phyloP scores from a whole-genome alignment of 1,284 basidiomycete genomes.

The Afroboletus lepidellus region DNA sequence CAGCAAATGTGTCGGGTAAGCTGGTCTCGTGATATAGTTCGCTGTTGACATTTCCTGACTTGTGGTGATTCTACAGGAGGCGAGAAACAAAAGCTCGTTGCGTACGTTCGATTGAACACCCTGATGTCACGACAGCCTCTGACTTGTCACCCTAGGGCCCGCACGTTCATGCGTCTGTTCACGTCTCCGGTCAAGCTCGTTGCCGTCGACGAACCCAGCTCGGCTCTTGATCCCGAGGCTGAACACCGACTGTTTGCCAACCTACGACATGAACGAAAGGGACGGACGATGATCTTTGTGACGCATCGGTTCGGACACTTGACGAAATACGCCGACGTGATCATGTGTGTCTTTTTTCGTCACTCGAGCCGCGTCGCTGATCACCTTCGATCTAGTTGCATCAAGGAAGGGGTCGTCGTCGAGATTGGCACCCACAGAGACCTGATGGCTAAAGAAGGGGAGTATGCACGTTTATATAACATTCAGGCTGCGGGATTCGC shows the following conservation, averaged over 20 bases:
- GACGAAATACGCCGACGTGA: constrained; percentile 60
- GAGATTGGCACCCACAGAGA: constrained; percentile 55
- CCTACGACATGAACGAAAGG: constrained; percentile 47
- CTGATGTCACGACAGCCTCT: background rate
- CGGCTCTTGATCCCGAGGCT: constrained; percentile 50
- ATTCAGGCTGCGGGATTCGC: constrained; percentile 55
- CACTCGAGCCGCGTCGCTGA: too few species aligned
- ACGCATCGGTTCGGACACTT: constrained; percentile 69
- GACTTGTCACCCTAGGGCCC: constrained; percentile 24
- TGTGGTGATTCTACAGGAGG: constrained; percentile 31
- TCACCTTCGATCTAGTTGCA: background rate
- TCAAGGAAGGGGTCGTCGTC: constrained; percentile 47
- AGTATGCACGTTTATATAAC: constrained; percentile 55
- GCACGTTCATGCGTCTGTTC: constrained; percentile 45
- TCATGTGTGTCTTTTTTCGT: constrained; percentile 43
- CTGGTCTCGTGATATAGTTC: background rate
- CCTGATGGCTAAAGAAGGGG: constrained; percentile 45
- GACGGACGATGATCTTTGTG: constrained; percentile 67
- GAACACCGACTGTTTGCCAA: constrained; percentile 52
- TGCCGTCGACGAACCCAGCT: constrained; percentile 53
- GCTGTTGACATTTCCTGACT: background rate
- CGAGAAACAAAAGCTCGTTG: constrained; percentile 43
- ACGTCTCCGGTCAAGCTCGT: constrained; percentile 43
- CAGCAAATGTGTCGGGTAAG: constrained; percentile 35
- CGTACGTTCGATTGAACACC: constrained; percentile 23